Conservation (phyloP, 2,329 filamentous ascomycete genomes). For the Paecilomyces variotii region DNA sequence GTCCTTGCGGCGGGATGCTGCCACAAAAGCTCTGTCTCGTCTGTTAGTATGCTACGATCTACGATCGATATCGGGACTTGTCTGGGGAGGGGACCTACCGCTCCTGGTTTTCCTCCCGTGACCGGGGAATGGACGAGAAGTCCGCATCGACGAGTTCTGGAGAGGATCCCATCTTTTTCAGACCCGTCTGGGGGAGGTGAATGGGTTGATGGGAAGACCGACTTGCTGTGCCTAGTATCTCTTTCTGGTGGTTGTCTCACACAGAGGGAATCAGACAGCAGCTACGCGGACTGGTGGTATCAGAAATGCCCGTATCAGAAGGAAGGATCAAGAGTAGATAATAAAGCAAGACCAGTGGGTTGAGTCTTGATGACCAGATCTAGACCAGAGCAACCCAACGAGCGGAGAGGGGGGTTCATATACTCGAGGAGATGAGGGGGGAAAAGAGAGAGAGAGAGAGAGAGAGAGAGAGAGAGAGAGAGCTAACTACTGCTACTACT, state of each 20-base stretch:
- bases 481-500: background rate
- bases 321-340: background rate
- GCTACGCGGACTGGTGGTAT: background rate
- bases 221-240: background rate
- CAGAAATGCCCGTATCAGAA: background rate
- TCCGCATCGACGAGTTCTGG: slow-evolving; percentile 24
- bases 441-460: background rate
- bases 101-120: slow-evolving; percentile 39
- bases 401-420: background rate
- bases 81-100: slow-evolving; percentile 21
- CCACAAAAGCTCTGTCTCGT: slow-evolving; percentile 68
- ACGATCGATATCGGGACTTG: background rate
- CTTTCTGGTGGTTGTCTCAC: background rate
- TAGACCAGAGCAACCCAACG: background rate
- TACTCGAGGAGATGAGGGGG: background rate
- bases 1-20: slow-evolving; percentile 78
- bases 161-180: slow-evolving; percentile 12
- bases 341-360: background rate
- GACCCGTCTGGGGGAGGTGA: background rate
- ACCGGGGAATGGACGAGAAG: slow-evolving; percentile 25
- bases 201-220: background rate
- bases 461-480: background rate
- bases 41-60: slow-evolving; percentile 9
- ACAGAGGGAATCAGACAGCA: background rate
- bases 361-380: background rate